A percentile compares a stretch with the other conserved stretches of the same genome.
These are phyloP conservation scores for Verruconis gallopava DNA, from an alignment of 2,329 filamentous ascomycete species.

Conservation along the genomic window DNA sequence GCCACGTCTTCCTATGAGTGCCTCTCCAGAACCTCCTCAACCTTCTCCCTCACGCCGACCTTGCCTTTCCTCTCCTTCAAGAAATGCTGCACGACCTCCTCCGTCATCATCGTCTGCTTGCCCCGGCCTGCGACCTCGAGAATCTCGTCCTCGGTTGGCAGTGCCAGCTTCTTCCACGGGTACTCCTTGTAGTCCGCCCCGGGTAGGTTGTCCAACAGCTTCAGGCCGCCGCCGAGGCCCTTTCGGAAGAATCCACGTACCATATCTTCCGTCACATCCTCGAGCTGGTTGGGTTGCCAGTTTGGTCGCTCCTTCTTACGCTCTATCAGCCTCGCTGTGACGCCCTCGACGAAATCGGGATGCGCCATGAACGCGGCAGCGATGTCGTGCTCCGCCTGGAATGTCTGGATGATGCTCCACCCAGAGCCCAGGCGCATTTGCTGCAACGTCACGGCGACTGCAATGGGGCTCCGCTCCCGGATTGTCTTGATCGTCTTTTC, in stretches of 20 bases:
- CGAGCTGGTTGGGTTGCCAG: conserved; percentile 65
- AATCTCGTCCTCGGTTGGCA: conserved; percentile 60
- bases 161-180: conserved; percentile 54
- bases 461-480: conserved; percentile 67
- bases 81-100: conserved; percentile 28
- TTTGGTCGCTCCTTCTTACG: conserved; percentile 52
- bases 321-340: conserved; percentile 65
- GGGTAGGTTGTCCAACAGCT: conserved; percentile 42
- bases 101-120: conserved; percentile 16
- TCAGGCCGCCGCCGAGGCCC: conserved; percentile 34
- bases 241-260: conserved; percentile 59
- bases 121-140: conserved; percentile 31
- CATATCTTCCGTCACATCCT: conserved; percentile 46
- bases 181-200: conserved; percentile 54
- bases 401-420: conserved; percentile 78
- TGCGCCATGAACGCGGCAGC: conserved; percentile 80
- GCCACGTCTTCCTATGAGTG: too few species aligned
- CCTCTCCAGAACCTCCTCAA: conserved; percentile 31
- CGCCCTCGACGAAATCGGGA: conserved; percentile 83
- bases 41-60: conserved; percentile 42
- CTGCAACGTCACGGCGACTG: conserved; percentile 69
- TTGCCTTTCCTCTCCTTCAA: conserved; percentile 30
- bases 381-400: conserved; percentile 74
- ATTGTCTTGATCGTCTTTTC: conserved; percentile 63
- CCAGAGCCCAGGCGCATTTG: conserved; percentile 64